Base-by-base conservation (phyloP, 169 alveolate species). In the Plasmodium inui region DNA sequence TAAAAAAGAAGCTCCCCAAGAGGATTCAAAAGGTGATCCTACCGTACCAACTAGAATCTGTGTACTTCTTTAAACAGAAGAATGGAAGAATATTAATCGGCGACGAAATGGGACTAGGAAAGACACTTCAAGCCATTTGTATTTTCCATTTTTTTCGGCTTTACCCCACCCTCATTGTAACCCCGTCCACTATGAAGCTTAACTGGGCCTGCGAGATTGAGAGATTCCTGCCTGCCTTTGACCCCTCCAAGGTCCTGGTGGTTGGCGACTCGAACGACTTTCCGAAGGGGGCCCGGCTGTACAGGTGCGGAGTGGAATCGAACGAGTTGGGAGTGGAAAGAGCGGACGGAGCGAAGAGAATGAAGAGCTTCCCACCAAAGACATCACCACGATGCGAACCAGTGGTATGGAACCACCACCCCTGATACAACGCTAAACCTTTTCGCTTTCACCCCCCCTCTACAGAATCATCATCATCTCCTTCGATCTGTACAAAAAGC, bases 51-150 rank as follows among this genome's bases (percentile, higher is more conserved):
- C 61, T 85, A 85, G 41, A 85, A 85, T n/a, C 93, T 6, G 79
- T 85, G 41, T 85, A 85, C 61, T 85, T 85, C 44, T 85, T 85
- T 74, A 46, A 46, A 46, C n/a, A 85, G 70, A 50, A 85, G 37
- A 85, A 76, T 22, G 93, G 93, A 50, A 98, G 98, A 72, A 98
- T 98, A 14, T 97, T 98, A 61, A 94, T 98, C 67, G 99, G 99
- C 2, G 99, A 98, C 94, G 99, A 98, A 94, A 98, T 98, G 99
- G 99, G 99, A 37, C 97, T 98, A 19, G 99, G 99, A 12, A 98
- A 98, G 93, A 98, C 99, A 0, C 97, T 98, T 30, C 99, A 98
- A 80, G 95, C 99, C 8, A 98, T 98, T 34, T 93, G 96, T 82
- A 92, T 97, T 86, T 96, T 96, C 67, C 86, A 85, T 93, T 98